These are phyloP conservation scores for Candida glaebosa DNA, from an alignment of 805 yeast species.

Conservation along the genomic window DNA sequence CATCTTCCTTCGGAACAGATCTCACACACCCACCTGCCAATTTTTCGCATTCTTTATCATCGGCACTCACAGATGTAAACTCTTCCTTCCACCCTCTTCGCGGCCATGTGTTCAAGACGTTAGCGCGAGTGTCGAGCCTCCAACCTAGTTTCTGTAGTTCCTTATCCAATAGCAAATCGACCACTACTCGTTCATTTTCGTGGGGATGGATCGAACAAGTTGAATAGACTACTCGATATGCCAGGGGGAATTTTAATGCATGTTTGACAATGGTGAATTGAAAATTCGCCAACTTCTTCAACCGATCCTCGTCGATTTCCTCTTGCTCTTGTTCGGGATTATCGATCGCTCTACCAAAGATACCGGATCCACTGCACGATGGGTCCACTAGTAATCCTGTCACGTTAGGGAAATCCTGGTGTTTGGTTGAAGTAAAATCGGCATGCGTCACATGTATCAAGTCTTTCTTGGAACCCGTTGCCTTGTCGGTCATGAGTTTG, in stretches of 20 bases:
- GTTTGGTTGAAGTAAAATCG: conserved; percentile 63
- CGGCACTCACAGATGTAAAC: conserved; percentile 48
- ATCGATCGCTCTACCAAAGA: conserved; percentile 80
- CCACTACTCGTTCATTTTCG: conserved; percentile 91
- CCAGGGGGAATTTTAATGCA: conserved; percentile 79
- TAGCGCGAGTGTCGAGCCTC: conserved; percentile 55
- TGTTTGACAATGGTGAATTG: conserved; percentile 87
- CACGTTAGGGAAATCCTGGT: conserved; percentile 58
- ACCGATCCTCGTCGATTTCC: conserved; percentile 51
- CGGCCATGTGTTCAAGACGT: conserved; percentile 82
- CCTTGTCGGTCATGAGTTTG: conserved; percentile 72
- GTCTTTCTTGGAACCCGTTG: conserved; percentile 37
- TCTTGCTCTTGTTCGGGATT: conserved; percentile 42
- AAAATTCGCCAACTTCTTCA: conserved; percentile 75
- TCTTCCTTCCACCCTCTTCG: conserved; percentile 77
- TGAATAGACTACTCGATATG: conserved; percentile 78
- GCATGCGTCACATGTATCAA: conserved; percentile 51
- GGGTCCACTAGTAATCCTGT: conserved; percentile 92
- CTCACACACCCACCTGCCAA: conserved; percentile 87
- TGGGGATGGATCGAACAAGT: conserved; percentile 94
- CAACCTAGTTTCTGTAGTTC: conserved; percentile 70
- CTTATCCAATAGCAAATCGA: conserved; percentile 65
- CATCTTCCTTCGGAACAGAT: conserved; percentile 81
- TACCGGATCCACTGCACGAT: conserved; percentile 96
- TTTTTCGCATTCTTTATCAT: conserved; percentile 32